phyloP scores from a whole-genome alignment of 2,329 filamentous ascomycete species.

The Teratosphaeria epicoccoides region DNA sequence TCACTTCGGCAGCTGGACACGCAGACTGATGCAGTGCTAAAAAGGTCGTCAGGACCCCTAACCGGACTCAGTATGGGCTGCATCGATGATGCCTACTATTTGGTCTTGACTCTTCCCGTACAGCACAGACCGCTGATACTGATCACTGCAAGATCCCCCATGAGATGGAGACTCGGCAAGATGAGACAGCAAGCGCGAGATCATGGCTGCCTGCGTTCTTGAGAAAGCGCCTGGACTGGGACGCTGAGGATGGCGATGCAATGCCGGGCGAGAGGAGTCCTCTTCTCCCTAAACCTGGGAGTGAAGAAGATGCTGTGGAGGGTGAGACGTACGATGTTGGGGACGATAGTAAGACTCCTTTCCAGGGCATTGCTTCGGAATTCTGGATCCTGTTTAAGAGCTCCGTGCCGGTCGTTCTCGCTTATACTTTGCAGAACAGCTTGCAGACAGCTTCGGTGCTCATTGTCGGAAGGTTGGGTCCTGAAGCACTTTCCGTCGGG shows the following conservation, averaged over 20 bases:
- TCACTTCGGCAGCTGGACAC: not conserved
- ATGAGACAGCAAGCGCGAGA: constrained; percentile 11
- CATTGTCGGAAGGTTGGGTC: constrained; percentile 67
- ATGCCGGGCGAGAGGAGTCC: constrained; percentile 30
- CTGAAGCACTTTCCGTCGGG: constrained; percentile 68
- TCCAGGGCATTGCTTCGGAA: constrained; percentile 42
- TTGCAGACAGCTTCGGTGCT: constrained; percentile 74
- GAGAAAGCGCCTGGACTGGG: constrained; percentile 3
- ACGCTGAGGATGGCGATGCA: not conserved
- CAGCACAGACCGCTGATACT: not conserved
- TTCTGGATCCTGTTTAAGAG: constrained; percentile 57
- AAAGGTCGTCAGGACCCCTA: not conserved
- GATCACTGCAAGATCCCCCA: not conserved
- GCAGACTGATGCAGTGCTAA: not conserved
- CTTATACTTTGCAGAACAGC: constrained; percentile 77
- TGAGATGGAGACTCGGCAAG: constrained; percentile 19
- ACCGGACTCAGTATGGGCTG: too few relatives aligned
- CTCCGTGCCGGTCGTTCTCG: constrained; percentile 68
- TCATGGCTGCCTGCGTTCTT: constrained; percentile 20
- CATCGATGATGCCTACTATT: not conserved
- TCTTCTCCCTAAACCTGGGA: constrained; percentile 5
- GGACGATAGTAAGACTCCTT: constrained; percentile 24
- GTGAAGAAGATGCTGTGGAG: constrained; percentile 19
- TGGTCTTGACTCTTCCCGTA: not conserved
- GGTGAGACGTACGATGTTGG: constrained; percentile 31